Conservation (phyloP, 2,329 filamentous ascomycete genomes). For the Drechslerella dactyloides region DNA sequence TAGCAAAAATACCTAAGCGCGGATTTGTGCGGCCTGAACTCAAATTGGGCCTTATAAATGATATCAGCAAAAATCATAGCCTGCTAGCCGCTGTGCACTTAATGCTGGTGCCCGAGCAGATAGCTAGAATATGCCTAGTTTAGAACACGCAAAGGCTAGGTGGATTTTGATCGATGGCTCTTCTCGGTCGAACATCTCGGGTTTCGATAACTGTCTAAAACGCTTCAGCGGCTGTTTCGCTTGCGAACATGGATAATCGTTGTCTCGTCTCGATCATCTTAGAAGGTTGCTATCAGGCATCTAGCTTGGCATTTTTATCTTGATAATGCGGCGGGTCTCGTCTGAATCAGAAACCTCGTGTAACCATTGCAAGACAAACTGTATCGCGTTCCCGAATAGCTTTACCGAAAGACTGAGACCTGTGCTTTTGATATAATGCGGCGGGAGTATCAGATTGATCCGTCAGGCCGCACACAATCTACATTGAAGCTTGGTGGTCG, state of each 20-base stretch:
- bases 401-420: neutral
- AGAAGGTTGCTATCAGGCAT: conserved; percentile 1
- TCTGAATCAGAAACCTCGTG: conserved; percentile 12
- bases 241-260: neutral
- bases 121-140: no score
- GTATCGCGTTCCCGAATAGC: no score
- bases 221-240: neutral
- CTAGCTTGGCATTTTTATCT: conserved; percentile 1
- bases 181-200: no score
- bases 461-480: neutral
- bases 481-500: neutral
- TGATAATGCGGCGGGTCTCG: neutral
- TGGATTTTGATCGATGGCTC: no score
- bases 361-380: conserved; percentile 25
- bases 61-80: no score
- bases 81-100: no score
- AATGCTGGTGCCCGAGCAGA: no score
- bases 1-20: no score
- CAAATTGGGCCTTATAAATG: no score
- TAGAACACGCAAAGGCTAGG: no score
- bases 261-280: no score
- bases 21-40: no score
- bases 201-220: neutral
- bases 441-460: conserved; percentile 3
- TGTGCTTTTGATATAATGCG: conserved; percentile 19